These are phyloP conservation scores for Beauveria australis DNA, from an alignment of 2,329 filamentous ascomycete species.

Conservation along the genomic window DNA sequence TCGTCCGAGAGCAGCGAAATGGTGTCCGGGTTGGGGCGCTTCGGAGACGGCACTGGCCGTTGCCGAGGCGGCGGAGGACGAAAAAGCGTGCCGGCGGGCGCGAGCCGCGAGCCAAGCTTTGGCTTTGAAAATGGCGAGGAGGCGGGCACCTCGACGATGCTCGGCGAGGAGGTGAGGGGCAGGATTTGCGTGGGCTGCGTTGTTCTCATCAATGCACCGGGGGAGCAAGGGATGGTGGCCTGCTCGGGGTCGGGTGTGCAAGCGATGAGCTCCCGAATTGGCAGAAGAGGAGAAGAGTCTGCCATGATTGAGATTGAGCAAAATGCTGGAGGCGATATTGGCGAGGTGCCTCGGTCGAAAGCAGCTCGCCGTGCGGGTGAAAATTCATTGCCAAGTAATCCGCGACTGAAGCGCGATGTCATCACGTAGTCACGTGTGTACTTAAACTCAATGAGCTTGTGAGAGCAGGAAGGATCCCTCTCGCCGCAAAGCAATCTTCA, in stretches of 20 bases:
- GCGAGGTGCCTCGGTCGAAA: background rate
- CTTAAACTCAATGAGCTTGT: constrained; percentile 1
- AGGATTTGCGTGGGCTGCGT: constrained; percentile 41
- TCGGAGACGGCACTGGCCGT: constrained; percentile 12
- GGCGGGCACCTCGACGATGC: constrained; percentile 70
- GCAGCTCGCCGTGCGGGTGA: constrained; percentile 3
- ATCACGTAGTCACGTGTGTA: constrained; percentile 20
- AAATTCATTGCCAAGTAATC: constrained; percentile 8
- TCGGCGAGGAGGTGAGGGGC: constrained; percentile 31
- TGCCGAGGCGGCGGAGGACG: constrained; percentile 36
- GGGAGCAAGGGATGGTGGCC: constrained; percentile 39
- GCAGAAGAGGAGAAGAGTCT: constrained; percentile 4
- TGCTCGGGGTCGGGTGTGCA: constrained; percentile 38
- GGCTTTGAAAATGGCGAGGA: constrained; percentile 63
- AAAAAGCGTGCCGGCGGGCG: constrained; percentile 67
- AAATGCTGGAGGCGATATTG: background rate
- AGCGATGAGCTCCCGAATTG: constrained; percentile 16
- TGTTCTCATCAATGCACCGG: constrained; percentile 26
- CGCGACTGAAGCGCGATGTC: constrained; percentile 8
- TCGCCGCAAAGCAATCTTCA: constrained; percentile 7
- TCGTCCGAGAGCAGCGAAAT: constrained; percentile 48
- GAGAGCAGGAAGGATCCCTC: background rate
- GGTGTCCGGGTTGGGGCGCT: constrained; percentile 32
- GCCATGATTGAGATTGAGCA: constrained; percentile 10
- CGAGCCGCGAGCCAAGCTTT: constrained; percentile 51